Conservation (phyloP, 2,329 filamentous ascomycete species). For the Alternaria ventricosa region DNA sequence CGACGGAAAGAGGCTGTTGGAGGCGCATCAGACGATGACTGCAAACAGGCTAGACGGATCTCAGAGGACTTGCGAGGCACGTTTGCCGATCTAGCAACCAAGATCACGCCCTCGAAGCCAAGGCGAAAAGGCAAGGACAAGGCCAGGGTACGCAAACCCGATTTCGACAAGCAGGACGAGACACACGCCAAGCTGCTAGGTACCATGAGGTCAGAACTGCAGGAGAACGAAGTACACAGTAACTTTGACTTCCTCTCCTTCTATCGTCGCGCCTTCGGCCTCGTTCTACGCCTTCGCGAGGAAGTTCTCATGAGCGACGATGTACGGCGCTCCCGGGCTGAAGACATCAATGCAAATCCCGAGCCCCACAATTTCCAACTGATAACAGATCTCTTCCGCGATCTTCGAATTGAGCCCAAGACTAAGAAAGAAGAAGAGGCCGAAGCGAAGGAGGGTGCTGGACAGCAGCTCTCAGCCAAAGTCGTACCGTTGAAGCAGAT, state of each 20-base stretch:
- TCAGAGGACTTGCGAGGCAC: slow-evolving; percentile 3
- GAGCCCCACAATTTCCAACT: slow-evolving; percentile 5
- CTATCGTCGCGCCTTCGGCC: slow-evolving; percentile 19
- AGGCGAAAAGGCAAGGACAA: slow-evolving; percentile 8
- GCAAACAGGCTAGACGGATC: background rate
- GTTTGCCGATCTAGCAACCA: slow-evolving; percentile 6
- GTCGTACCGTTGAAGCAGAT: background rate
- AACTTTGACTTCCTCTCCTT: slow-evolving; percentile 30
- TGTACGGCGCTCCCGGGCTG: slow-evolving; percentile 1
- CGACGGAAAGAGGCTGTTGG: background rate
- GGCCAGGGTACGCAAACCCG: slow-evolving; percentile 5
- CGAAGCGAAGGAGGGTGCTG: background rate
- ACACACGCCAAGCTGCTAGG: slow-evolving; percentile 10
- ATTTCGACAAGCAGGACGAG: slow-evolving; percentile 6
- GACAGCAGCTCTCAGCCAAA: slow-evolving; percentile 9
- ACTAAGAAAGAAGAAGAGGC: slow-evolving; percentile 1
- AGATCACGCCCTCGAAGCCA: background rate
- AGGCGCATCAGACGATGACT: background rate
- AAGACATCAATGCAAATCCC: slow-evolving; percentile 5
- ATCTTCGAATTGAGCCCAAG: slow-evolving; percentile 14
- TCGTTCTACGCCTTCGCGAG: slow-evolving; percentile 13
- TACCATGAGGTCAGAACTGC: slow-evolving; percentile 11
- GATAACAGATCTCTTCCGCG: slow-evolving; percentile 14
- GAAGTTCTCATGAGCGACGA: slow-evolving; percentile 15
- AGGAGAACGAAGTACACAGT: slow-evolving; percentile 19